A percentile compares a stretch with the other conserved stretches of the same genome.
phyloP scores from a whole-genome alignment of 2,329 filamentous ascomycete genomes.

The Helotiales sp. region DNA sequence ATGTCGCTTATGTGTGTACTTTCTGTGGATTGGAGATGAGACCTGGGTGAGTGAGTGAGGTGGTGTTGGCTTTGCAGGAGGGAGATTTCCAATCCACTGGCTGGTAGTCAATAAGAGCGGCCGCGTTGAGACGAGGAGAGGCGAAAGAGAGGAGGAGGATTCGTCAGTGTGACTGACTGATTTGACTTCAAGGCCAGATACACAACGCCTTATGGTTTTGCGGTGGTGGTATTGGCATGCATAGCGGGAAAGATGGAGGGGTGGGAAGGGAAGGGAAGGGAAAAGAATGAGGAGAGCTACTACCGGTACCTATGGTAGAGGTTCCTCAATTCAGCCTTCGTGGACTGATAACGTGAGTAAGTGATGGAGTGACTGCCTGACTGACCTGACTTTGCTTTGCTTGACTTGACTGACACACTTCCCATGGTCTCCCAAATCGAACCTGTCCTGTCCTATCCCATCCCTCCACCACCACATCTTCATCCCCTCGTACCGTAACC shows the following conservation, averaged over 20 bases:
- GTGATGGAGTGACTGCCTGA: background rate
- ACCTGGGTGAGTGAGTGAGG: background rate
- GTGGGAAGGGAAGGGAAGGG: no score
- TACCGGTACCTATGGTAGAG: background rate
- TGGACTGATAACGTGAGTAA: background rate
- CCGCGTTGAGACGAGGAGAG: background rate
- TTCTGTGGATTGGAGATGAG: background rate
- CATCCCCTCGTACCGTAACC: background rate
- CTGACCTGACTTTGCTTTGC: no score
- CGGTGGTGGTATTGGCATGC: background rate
- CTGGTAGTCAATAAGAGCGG: background rate
- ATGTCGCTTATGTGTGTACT: slow-evolving; percentile 2
- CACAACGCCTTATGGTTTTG: no score
- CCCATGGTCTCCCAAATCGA: background rate
- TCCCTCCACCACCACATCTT: background rate
- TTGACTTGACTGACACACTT: slow-evolving; percentile 1
- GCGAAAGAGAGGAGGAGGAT: background rate
- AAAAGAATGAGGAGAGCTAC: no score
- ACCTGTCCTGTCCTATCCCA: background rate
- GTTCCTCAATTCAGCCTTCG: background rate
- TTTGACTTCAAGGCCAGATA: background rate
- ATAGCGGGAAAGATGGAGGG: no score
- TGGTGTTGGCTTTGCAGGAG: slow-evolving; percentile 2
- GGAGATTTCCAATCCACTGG: background rate
- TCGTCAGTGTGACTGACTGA: slow-evolving; percentile 2